Percentiles rank a stretch among this genome's conserved stretches.
phyloP scores from a whole-genome alignment of 2,329 filamentous ascomycete genomes.

The Colletotrichum orchidophilum region DNA sequence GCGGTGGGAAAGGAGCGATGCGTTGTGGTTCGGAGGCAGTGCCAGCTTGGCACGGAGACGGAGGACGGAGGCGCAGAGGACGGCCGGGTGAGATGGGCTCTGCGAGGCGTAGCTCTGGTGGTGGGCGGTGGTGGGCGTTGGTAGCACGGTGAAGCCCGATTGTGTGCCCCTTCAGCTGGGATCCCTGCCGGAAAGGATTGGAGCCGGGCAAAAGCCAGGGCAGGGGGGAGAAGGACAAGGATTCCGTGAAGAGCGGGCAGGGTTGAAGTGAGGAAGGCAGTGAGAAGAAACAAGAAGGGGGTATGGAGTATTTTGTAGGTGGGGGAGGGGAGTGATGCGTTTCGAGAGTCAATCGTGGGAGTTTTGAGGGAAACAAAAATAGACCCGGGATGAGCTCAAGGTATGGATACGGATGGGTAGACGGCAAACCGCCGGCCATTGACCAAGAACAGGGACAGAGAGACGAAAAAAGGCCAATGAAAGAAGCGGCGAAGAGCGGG shows the following conservation, averaged over 20 bases:
- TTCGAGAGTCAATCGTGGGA: neutral
- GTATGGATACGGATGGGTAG: neutral
- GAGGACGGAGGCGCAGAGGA: slow-evolving; percentile 15
- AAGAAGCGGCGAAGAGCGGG: neutral
- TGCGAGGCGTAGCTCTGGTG: slow-evolving; percentile 19
- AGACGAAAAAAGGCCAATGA: neutral
- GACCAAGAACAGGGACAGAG: neutral
- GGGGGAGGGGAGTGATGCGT: neutral
- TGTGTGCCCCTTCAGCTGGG: neutral
- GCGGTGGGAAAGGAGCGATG: neutral
- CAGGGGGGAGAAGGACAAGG: neutral
- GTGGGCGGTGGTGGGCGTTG: slow-evolving; percentile 13
- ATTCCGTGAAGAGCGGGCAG: neutral
- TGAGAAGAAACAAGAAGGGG: neutral
- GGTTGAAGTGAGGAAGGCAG: neutral
- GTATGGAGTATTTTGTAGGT: neutral
- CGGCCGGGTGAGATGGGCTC: slow-evolving; percentile 3
- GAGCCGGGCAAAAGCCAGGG: neutral
- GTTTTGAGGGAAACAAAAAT: neutral
- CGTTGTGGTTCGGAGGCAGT: slow-evolving; percentile 9
- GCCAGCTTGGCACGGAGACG: slow-evolving; percentile 8
- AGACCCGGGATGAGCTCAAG: neutral
- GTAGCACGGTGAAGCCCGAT: slow-evolving; percentile 16
- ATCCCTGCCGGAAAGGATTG: slow-evolving; percentile 10
- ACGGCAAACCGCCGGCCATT: neutral